phyloP scores from a whole-genome alignment of 176 grass and related monocot genomes.

The Cymbopogon citratus region DNA sequence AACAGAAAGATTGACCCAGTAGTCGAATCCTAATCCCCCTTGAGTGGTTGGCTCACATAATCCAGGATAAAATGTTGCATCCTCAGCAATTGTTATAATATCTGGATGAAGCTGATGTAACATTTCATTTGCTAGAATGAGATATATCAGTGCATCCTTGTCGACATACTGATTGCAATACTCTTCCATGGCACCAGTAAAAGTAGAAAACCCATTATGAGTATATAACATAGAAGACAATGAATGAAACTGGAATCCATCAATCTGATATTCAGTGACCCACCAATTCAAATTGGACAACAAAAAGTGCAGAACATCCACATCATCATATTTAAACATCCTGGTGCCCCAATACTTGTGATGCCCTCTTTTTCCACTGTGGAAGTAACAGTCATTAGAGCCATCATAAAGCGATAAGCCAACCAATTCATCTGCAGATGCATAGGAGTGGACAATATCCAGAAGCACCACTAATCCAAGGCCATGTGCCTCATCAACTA shows the following conservation, averaged over 20 bases:
- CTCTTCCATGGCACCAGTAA: constrained; percentile 87
- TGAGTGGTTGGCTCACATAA: constrained; percentile 83
- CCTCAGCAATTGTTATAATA: constrained; percentile 95
- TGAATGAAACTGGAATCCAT: constrained; percentile 93
- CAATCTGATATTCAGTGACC: constrained; percentile 80
- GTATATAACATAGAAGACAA: constrained; percentile 94
- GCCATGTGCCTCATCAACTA: constrained; percentile 92
- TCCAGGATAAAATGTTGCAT: constrained; percentile 97
- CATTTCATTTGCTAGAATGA: constrained; percentile 95
- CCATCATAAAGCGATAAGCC: constrained; percentile 97
- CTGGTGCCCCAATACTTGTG: constrained; percentile 97
- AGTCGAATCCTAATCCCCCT: constrained; percentile 93
- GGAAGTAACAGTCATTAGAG: constrained; percentile 91
- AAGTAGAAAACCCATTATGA: constrained; percentile 95
- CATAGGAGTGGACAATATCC: constrained; percentile 96
- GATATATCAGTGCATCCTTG: constrained; percentile 82
- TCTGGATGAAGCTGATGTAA: constrained; percentile 91
- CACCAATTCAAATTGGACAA: constrained; percentile 99
- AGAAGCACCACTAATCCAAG: constrained; percentile 84
- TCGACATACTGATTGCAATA: constrained; percentile 94
- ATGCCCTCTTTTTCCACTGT: constrained; percentile 85
- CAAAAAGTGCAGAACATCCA: constrained; percentile 91
- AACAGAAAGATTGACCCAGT: constrained; percentile 81
- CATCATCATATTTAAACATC: constrained; percentile 96
- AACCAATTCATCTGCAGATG: constrained; percentile 78